Base-by-base conservation (phyloP, 192 early-diverging fungal genomes). In the Coemansia nantahalensis region DNA sequence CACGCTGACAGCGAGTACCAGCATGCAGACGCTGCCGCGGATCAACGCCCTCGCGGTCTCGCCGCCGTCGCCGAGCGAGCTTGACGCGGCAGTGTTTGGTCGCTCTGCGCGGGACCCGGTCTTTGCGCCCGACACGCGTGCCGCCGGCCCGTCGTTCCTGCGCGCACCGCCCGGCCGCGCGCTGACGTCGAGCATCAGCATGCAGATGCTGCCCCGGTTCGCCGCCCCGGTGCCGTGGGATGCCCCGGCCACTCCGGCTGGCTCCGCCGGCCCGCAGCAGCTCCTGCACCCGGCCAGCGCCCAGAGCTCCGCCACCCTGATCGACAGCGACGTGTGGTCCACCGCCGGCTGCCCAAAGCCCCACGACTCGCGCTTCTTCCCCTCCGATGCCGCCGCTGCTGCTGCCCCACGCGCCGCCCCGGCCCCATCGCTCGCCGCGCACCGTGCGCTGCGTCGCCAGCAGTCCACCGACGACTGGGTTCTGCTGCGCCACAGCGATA, bases 111-210 rank as follows among this genome's bases (percentile, higher is more conserved):
- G n/a, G n/a, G 48, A 50, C 14, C 26, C 26, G 26, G 26, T 24
- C 54, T n/a, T n/a, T n/a, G n/a, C n/a, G n/a, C n/a, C n/a, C n/a
- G 26, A 39, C 45, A 1, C 7, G 39, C 5, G 28, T 30, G 22
- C 32, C 8, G 14, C 41, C 26, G 33, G 18, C 24, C 31, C 32
- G 28, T 37, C 69, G 3, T 17, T 38, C 15, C 69, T 62, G 45
- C 22, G 55, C 26, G 4, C 3, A 7, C 26, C 26, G 26, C n/a
- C n/a, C n/a, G 4, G 7, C 9, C 47, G 49, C 10, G 42, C 51
- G 37, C 59, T 74, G 18, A 66, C 55, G 16, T 74, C 70, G 11
- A 74, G 70, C n/a, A 41, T 62, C 22, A 74, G 70, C 54, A 74
- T 74, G 70, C 70, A 74, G 30, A 54, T 58, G 8, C 13, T 74